Evolutionary conservation across 768 basidiomycete species (phyloP).

Genomic region (Lactarius akahatsu): DNA sequence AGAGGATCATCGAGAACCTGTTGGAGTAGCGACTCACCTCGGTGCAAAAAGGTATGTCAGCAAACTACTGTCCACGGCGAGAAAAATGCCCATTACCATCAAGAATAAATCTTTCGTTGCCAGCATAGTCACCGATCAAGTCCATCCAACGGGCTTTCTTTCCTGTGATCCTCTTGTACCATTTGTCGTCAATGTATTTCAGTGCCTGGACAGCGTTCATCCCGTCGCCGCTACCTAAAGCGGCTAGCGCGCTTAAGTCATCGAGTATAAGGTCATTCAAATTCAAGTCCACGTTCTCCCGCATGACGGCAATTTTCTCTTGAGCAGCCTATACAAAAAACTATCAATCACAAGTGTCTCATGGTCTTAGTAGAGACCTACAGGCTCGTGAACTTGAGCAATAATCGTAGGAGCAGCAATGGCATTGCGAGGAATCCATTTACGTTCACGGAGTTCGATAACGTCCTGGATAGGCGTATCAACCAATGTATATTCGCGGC

Average conservation of each 20-base stretch:
- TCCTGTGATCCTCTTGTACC: conserved; percentile 40
- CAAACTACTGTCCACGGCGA: not conserved
- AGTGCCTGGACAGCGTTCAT: conserved; percentile 32
- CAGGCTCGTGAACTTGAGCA: conserved; percentile 83
- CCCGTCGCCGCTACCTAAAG: not conserved
- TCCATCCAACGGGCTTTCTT: conserved; percentile 60
- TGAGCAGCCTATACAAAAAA: conserved; percentile 63
- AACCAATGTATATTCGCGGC: conserved; percentile 9
- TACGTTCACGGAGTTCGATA: conserved; percentile 80
- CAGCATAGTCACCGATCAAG: conserved; percentile 68
- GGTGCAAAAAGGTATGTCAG: not conserved
- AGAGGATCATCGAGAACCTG: conserved; percentile 57
- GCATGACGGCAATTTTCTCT: conserved; percentile 40
- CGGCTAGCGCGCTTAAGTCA: not conserved
- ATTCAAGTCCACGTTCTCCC: not conserved
- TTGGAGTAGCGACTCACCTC: conserved; percentile 64
- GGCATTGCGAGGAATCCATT: conserved; percentile 72
- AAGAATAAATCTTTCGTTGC: conserved; percentile 61
- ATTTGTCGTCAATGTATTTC: conserved; percentile 37
- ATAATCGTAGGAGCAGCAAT: conserved; percentile 83
- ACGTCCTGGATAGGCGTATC: conserved; percentile 61
- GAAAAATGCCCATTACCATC: conserved; percentile 47
- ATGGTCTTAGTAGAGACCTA: conserved; percentile 41
- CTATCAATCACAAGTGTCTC: not conserved
- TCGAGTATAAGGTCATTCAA: not conserved